Evolutionary conservation across 495 filamentous ascomycete species (phyloP).

Genomic region (Penicillium soppii): DNA sequence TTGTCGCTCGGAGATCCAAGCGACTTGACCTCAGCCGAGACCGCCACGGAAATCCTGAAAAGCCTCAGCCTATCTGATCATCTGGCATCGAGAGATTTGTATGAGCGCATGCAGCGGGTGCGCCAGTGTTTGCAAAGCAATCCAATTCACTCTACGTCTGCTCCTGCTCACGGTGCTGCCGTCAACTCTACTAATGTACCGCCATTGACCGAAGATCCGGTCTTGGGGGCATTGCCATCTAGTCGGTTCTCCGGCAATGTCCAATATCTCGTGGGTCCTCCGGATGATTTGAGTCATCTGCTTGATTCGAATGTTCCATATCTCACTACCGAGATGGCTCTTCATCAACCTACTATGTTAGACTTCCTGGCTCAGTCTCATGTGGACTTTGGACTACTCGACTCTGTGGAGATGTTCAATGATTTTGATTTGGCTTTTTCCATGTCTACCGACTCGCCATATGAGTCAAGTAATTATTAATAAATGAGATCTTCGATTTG

Average conservation of each 20-base stretch:
- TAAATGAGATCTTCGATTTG: neutral
- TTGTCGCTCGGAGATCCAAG: conserved; percentile 24
- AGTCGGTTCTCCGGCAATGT: neutral
- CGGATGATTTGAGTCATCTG: neutral
- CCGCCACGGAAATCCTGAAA: conserved; percentile 31
- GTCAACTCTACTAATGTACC: neutral
- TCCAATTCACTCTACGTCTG: neutral
- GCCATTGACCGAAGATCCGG: neutral
- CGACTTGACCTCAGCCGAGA: conserved; percentile 31
- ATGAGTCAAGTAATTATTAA: neutral
- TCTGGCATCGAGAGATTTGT: conserved; percentile 32
- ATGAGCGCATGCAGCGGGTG: conserved; percentile 27
- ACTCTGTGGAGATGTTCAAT: conserved; percentile 29
- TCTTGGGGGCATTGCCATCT: neutral
- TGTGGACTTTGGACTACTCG: conserved; percentile 27
- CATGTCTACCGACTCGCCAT: neutral
- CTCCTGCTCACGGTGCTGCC: neutral
- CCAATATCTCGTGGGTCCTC: neutral
- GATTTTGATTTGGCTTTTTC: conserved; percentile 15
- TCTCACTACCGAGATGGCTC: conserved; percentile 37
- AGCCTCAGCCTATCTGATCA: conserved; percentile 32
- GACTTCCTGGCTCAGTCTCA: conserved; percentile 34
- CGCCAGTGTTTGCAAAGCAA: conserved; percentile 19
- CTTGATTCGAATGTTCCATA: neutral
- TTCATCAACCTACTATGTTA: conserved; percentile 37